Base-by-base conservation (phyloP, 306 rosid species). In the Vicia faba region DNA sequence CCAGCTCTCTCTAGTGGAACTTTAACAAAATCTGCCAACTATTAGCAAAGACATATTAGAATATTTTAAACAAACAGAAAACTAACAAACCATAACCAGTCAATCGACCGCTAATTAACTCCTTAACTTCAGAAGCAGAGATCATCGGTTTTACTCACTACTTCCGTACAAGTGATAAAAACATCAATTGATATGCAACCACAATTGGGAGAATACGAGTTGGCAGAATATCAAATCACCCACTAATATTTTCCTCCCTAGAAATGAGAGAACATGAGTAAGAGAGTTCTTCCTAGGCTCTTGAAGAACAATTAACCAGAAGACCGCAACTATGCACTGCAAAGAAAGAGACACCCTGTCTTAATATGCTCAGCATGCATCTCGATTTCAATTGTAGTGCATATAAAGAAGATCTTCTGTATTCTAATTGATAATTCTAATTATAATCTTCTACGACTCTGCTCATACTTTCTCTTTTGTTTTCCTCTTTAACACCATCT, bases 1-100 rank as follows among this genome's bases (percentile, higher is more conserved):
- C 99, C 99, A 51, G 95, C 81, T 68, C 83, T 84, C 80, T 93
- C 96, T 67, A 93, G 89, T 46, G 99, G 99, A 84, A 82, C 54
- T 76, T 82, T 85, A 40, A 90, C 90, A 79, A 89, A 89, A 88
- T 93, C 99, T 79, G 99, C 95, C 83, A 93, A 79, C 99, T 93
- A 68, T 71, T 48, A 78, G 54, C 69, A 75, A 29, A 9, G 66
- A 71, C 49, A 61, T 0, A 43, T 84, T 75, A 69, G 72, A 26
- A 70, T 48, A 75, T 13, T 44, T 51, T 69, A 60, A 54, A 49
- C 51, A 66, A 15, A 44, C 11, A 61, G 64, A 46, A 67, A 58
- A 38, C 16, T 11, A 56, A n/a, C 57, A 56, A 64, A 79, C 61
- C 58, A 63, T n/a, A 70, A 54, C 2, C 5, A 68, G 40, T 73